Base-by-base conservation (phyloP, 2,329 filamentous ascomycete genomes). In the Aspergillus fischeri region DNA sequence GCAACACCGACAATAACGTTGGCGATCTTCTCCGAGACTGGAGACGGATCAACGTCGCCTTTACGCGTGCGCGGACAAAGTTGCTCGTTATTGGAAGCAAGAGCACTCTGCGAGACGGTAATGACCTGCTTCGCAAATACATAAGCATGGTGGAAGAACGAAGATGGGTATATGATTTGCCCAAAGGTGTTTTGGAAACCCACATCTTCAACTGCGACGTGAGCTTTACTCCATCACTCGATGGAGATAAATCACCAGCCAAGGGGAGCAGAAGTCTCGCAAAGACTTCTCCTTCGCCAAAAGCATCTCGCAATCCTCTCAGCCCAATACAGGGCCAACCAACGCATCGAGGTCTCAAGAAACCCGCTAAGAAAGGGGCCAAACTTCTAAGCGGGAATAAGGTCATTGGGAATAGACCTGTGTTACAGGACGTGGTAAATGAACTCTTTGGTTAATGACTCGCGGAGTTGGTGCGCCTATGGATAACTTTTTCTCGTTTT, bases 11-110 rank as follows among this genome's bases (percentile, higher is more conserved):
- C 1, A 85, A 87, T 60, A 85, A 83, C 51, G 92, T 99, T n/a
- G 94, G 94, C 20, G 94, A 97, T 55, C 75, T 99, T 49, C 80
- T 99, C 28, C 90, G 89, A 59, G 94, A 99, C 73, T 95, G 92
- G 89, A 81, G 94, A 55, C 80, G 94, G 51, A 92, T 99, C 70
- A 99, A 99, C 66, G 94, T 99, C 3, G 94, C 94, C 0, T 90
- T 99, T 62, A 99, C 94, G 3, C 83, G 94, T 28, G 94, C 94
- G 24, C 90, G 92, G 71, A 94, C 89, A 0, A 99, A 99, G 77
- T 78, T 99, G 38, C 80, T 99, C 1, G 88, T 99, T 11, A 75
- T 99, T 0, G 94, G 94, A 9, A 95, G 90, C 72, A 84, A 85
- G 68, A 81, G 80, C 55, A 99, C 94, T 0, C 78, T 99, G n/a